Evolutionary conservation across 2,329 filamentous ascomycete genomes (phyloP).

Genomic region (Colletotrichum tropicicola): DNA sequence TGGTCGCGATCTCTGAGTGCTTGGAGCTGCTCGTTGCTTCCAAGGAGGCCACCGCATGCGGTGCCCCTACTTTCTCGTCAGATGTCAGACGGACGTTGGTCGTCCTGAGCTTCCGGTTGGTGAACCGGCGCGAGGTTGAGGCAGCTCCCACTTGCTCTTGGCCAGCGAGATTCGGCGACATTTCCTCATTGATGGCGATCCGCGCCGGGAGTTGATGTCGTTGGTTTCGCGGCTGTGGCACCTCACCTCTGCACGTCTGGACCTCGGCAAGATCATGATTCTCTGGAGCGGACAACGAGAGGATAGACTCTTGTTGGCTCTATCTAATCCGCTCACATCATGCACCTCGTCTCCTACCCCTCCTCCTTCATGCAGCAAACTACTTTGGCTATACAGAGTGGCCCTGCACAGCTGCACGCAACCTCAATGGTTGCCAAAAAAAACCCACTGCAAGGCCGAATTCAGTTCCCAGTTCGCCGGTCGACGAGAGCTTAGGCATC

Average conservation of each 20-base stretch:
- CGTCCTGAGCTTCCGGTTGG: background rate
- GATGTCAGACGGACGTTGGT: constrained; percentile 2
- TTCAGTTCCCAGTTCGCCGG: constrained; percentile 9
- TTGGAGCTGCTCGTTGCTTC: constrained; percentile 6
- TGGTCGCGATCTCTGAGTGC: constrained; percentile 2
- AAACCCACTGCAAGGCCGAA: background rate
- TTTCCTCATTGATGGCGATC: background rate
- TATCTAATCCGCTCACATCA: background rate
- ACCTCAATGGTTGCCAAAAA: background rate
- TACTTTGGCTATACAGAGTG: background rate
- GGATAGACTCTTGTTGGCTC: constrained; percentile 25
- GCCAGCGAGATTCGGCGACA: background rate
- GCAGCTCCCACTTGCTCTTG: background rate
- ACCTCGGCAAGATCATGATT: background rate
- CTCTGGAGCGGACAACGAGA: too few relatives aligned
- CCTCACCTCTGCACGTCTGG: background rate
- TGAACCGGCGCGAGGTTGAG: background rate
- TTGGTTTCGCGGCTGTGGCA: background rate
- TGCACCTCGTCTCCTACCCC: constrained; percentile 1
- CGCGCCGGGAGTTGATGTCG: background rate
- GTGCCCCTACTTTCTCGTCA: background rate
- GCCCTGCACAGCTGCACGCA: background rate
- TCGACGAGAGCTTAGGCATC: background rate
- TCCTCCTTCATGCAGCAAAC: constrained; percentile 18
- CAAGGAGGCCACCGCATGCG: background rate